Conservation (phyloP, 2,329 filamentous ascomycete species). For the Fusarium cyanostomum region DNA sequence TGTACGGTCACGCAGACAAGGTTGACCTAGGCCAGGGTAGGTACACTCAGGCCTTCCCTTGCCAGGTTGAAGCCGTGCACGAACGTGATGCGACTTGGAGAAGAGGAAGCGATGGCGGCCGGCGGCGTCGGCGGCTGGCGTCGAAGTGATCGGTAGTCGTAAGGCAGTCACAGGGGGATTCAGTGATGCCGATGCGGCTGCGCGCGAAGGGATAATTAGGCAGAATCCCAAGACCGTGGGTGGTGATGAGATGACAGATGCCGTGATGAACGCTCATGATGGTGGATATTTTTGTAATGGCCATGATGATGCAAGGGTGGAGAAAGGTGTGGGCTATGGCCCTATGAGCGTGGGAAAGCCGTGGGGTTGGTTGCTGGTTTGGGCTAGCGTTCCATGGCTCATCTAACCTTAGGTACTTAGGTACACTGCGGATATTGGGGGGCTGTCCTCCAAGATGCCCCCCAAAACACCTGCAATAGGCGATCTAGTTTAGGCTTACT, state of each 20-base stretch:
- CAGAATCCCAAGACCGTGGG: neutral
- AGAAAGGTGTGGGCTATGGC: constrained; percentile 35
- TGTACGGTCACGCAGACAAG: constrained; percentile 1
- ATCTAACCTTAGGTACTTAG: no score
- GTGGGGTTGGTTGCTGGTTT: constrained; percentile 9
- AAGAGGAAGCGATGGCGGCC: neutral
- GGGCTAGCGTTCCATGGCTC: constrained; percentile 13
- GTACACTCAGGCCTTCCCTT: neutral
- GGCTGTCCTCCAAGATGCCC: neutral
- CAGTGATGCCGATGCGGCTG: constrained; percentile 1
- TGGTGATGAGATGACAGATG: constrained; percentile 1
- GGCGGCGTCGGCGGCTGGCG: constrained; percentile 5
- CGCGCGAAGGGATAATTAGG: neutral
- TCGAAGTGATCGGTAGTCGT: neutral
- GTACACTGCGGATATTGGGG: neutral
- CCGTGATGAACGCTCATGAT: constrained; percentile 15
- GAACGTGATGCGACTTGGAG: neutral
- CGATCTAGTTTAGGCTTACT: constrained; percentile 1
- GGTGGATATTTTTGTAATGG: constrained; percentile 20
- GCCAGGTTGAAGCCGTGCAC: constrained; percentile 7
- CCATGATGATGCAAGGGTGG: constrained; percentile 34
- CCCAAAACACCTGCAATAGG: neutral
- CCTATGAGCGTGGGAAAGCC: constrained; percentile 30
- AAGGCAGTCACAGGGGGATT: constrained; percentile 1
- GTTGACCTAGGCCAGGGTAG: constrained; percentile 3